Evolutionary conservation across 805 yeast genomes (phyloP).

Genomic region (Metschnikowia kofuensis): DNA sequence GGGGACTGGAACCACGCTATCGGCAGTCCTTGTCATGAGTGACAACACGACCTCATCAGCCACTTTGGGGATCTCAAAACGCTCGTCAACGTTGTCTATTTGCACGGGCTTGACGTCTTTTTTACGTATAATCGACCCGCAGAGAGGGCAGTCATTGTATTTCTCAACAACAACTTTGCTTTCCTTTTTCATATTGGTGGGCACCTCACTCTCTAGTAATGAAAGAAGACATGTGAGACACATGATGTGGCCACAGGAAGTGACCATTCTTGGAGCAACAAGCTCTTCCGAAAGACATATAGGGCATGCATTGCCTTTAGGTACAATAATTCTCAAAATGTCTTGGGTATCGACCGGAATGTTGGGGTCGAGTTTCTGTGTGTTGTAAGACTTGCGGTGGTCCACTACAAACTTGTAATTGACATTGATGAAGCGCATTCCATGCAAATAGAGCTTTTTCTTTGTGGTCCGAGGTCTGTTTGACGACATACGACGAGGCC

Average conservation of each 20-base stretch:
- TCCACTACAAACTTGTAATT: constrained; percentile 83
- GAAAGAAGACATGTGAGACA: constrained; percentile 81
- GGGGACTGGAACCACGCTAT: constrained; percentile 50
- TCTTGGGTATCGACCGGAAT: constrained; percentile 58
- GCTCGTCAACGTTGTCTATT: constrained; percentile 45
- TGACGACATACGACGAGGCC: constrained; percentile 8
- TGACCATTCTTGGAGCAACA: constrained; percentile 90
- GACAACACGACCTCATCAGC: constrained; percentile 56
- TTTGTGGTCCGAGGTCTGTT: constrained; percentile 11
- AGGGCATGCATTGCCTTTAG: constrained; percentile 81
- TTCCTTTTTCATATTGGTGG: constrained; percentile 36
- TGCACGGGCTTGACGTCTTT: constrained; percentile 66
- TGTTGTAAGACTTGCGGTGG: constrained; percentile 48
- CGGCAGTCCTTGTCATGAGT: constrained; percentile 53
- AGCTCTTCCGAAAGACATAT: constrained; percentile 84
- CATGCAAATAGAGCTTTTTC: constrained; percentile 48
- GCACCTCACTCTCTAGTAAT: constrained; percentile 56
- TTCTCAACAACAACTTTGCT: constrained; percentile 39
- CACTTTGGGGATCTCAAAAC: constrained; percentile 55
- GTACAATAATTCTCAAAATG: constrained; percentile 70
- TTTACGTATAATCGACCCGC: constrained; percentile 53
- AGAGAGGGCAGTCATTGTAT: constrained; percentile 76
- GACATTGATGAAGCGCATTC: constrained; percentile 74
- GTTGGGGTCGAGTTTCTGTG: constrained; percentile 72
- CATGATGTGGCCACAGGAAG: constrained; percentile 86